Base-by-base conservation (phyloP, 176 grass and related monocot genomes). In the Phoenix roebelenii region DNA sequence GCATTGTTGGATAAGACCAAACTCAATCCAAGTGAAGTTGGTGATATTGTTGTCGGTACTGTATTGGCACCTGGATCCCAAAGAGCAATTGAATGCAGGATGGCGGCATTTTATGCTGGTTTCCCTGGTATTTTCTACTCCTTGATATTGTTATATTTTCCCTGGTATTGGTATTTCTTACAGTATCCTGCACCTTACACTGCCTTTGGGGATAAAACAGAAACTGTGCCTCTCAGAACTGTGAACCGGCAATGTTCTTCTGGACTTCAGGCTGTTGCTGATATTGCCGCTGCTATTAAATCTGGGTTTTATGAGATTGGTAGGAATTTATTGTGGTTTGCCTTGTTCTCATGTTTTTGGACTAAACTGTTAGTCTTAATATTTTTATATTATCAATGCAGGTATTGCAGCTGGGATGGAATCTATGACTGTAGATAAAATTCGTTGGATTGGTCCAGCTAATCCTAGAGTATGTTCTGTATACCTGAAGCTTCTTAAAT, bases 391-490 rank as follows among this genome's bases (percentile, higher is more conserved):
- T 55, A 49, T 18, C 48, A 15, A 23, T 55, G 16, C 55, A 98
- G 93, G 93, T 80, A 85, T 98, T 80, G 93, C 83, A 69, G 84
- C 87, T 72, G 84, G 92, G 58, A 24, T 98, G 54, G 93, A 98
- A 80, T 92, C 87, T 10, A 98, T 92, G 84, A 88, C 83, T 22
- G 68, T 77, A 25, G 71, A 97, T 64, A 51, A 50, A 85, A 73
- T 83, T 68, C 3, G 15, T 62, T 48, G 64, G 57, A 62, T 59
- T 35, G 69, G 69, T 16, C 35, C 61, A 71, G 26, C 59, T 62
- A 97, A 97, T 71, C 93, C 87, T 54, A 91, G 83, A 78, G 87
- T 97, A 88, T 67, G 73, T 51, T 6, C 51, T 70, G 32, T 44
- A 44, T 44, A 44, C 10, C 35, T 2, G 7, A 44, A 44, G 35